Evolutionary conservation across 345 rosid species (phyloP).

Genomic region (Excoecaria agallocha): DNA sequence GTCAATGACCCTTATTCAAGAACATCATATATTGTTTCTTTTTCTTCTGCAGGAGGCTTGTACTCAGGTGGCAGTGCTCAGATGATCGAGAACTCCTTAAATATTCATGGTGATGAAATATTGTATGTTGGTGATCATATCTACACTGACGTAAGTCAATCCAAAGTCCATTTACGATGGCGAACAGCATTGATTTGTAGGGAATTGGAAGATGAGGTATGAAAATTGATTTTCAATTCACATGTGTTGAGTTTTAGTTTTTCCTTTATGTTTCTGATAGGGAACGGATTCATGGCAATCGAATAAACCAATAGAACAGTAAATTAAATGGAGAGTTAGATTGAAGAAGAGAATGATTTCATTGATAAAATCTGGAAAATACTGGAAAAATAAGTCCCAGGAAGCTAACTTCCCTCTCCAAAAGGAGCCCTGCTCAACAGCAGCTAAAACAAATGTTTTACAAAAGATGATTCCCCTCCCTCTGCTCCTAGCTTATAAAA

Average conservation of each 20-base stretch:
- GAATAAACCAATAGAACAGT: no score
- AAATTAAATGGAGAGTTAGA: no score
- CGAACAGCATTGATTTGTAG: slow-evolving; percentile 90
- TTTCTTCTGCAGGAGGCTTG: slow-evolving; percentile 58
- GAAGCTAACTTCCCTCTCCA: no score
- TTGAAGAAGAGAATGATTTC: no score
- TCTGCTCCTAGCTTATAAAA: no score
- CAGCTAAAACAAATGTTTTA: no score
- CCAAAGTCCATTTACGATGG: slow-evolving; percentile 92
- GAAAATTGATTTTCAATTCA: slow-evolving; percentile 13
- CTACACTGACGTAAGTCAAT: slow-evolving; percentile 93
- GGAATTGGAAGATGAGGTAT: slow-evolving; percentile 93
- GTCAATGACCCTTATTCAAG: background rate
- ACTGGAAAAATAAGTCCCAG: no score
- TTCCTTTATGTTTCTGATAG: no score
- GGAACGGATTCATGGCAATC: no score
- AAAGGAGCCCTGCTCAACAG: no score
- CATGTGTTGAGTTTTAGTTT: background rate
- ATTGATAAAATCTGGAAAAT: no score
- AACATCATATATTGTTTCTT: slow-evolving; percentile 7
- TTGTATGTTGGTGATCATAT: slow-evolving; percentile 95
- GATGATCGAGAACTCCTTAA: slow-evolving; percentile 82
- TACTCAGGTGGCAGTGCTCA: slow-evolving; percentile 98
- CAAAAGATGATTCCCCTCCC: no score
- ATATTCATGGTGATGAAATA: slow-evolving; percentile 91